A percentile compares a stretch with the other conserved stretches of the same genome.
These are phyloP conservation scores for Cordyceps cicadae DNA, from an alignment of 2,329 filamentous ascomycete genomes.

Conservation along the genomic window DNA sequence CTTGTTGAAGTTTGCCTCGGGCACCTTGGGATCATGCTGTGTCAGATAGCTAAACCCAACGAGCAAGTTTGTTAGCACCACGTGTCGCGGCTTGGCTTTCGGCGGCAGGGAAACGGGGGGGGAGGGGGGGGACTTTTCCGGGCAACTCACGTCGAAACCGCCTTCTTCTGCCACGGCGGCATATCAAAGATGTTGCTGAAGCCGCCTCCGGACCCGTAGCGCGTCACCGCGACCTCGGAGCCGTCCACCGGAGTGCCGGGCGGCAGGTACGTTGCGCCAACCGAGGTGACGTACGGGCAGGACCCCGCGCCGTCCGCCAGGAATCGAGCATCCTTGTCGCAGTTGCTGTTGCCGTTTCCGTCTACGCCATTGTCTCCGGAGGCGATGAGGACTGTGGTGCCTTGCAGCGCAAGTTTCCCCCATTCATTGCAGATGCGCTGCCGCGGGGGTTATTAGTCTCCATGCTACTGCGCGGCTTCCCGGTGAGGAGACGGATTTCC, in stretches of 20 bases:
- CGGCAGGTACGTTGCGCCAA: slow-evolving; percentile 40
- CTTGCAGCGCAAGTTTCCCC: slow-evolving; percentile 37
- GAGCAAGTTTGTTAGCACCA: not conserved
- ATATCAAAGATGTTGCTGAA: slow-evolving; percentile 36
- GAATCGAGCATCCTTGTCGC: slow-evolving; percentile 12
- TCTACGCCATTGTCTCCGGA: slow-evolving; percentile 33
- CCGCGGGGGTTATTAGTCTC: not conserved
- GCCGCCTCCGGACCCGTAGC: slow-evolving; percentile 25
- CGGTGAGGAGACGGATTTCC: not conserved
- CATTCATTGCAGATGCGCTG: slow-evolving; percentile 34
- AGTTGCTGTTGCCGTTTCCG: slow-evolving; percentile 13
- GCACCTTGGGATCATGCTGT: slow-evolving; percentile 12
- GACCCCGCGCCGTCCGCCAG: slow-evolving; percentile 28
- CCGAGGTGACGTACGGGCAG: slow-evolving; percentile 40
- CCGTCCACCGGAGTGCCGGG: slow-evolving; percentile 32
- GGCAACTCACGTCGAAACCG: slow-evolving; percentile 22
- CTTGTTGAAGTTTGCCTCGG: slow-evolving; percentile 27
- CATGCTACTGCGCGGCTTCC: not conserved
- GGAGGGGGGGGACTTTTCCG: too few relatives aligned
- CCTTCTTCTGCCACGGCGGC: slow-evolving; percentile 38
- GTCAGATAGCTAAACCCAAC: not conserved
- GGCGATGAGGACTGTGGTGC: slow-evolving; percentile 32
- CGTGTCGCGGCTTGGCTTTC: not conserved
- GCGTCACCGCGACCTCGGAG: slow-evolving; percentile 36
- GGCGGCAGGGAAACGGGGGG: too few relatives aligned